Percentiles rank a stretch among this genome's conserved stretches.
phyloP scores from a whole-genome alignment of 192 early-diverging fungal species.

The Irineochytrium annulatum region DNA sequence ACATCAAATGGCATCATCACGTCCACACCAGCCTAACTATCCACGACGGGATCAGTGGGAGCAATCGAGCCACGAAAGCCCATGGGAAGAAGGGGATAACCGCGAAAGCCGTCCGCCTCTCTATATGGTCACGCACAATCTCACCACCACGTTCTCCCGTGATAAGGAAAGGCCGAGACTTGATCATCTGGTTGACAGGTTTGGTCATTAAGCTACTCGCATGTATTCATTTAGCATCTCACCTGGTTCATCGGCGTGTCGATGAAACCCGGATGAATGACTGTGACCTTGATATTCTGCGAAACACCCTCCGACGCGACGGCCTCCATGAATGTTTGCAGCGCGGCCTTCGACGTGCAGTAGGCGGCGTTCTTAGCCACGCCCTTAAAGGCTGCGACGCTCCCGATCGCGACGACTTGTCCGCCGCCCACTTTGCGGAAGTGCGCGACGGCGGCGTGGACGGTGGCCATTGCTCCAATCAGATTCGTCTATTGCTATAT shows the following conservation, averaged over 20 bases:
- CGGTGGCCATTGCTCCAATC: conserved; percentile 1
- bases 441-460: conserved; percentile 1
- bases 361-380: neutral
- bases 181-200: neutral
- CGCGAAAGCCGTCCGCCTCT: neutral
- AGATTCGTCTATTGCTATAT: neutral
- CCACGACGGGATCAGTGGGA: neutral
- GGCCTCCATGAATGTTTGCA: neutral
- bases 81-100: conserved; percentile 6
- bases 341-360: neutral
- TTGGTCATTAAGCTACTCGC: no score
- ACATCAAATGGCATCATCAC: no score
- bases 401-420: neutral
- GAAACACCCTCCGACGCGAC: neutral
- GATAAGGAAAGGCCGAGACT: neutral
- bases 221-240: no score
- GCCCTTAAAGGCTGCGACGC: neutral
- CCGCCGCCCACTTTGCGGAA: neutral
- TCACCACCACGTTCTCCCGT: neutral
- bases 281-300: neutral
- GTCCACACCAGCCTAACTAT: no score
- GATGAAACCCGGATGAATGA: conserved; percentile 6
- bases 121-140: neutral
- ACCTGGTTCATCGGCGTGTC: neutral
- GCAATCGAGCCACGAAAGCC: neutral